phyloP scores from a whole-genome alignment of 2,329 filamentous ascomycete genomes.

The Berkeleyomyces basicola region DNA sequence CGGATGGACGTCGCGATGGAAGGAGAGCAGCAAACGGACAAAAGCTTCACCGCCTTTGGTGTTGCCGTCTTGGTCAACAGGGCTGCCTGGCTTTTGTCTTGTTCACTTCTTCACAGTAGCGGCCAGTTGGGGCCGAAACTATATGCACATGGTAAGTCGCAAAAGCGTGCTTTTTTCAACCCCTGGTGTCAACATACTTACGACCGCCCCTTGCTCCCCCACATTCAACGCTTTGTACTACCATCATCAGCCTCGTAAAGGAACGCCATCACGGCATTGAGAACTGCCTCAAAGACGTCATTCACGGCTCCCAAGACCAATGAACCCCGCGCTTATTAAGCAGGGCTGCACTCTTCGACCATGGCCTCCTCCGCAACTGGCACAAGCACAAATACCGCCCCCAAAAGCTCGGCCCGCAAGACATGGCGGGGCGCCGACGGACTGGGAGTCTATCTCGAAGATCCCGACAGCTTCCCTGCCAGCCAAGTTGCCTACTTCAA shows the following conservation, averaged over 20 bases:
- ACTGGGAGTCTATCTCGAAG: constrained; percentile 48
- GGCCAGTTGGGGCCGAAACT: constrained; percentile 1
- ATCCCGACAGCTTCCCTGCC: constrained; percentile 44
- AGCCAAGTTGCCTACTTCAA: constrained; percentile 49
- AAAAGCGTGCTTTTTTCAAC: neutral
- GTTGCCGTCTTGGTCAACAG: neutral
- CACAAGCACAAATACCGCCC: neutral
- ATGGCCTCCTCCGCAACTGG: neutral
- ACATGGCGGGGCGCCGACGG: constrained; percentile 34
- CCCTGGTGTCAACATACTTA: neutral
- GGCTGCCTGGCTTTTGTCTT: neutral
- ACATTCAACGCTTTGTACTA: neutral
- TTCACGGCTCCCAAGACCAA: too few relatives aligned
- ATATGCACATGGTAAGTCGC: neutral
- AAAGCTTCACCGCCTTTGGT: neutral
- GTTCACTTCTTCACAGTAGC: neutral
- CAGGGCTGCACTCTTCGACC: neutral
- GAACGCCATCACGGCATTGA: neutral
- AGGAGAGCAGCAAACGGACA: neutral
- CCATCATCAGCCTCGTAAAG: constrained; percentile 2
- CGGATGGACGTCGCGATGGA: neutral
- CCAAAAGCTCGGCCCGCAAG: constrained; percentile 18
- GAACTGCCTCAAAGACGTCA: neutral
- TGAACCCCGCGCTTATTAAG: too few relatives aligned
- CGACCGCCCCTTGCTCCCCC: neutral